Evolutionary conservation across 2,329 filamentous ascomycete species (phyloP).

Genomic region (Arthrobotrys conoides): DNA sequence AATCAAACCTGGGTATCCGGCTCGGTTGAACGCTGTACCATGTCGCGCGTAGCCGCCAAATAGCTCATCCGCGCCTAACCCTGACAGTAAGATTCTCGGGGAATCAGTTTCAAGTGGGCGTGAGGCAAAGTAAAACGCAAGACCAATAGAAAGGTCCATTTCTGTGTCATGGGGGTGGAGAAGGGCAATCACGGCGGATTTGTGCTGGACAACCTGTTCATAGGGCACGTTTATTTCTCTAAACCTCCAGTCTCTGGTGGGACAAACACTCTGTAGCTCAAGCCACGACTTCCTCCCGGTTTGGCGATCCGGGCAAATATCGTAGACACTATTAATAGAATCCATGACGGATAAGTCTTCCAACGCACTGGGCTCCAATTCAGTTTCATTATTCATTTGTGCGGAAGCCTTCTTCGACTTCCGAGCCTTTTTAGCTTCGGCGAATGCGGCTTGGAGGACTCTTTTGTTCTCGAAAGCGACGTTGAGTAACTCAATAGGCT

Average conservation of each 20-base stretch:
- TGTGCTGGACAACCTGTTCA: conserved; percentile 78
- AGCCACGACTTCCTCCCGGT: conserved; percentile 84
- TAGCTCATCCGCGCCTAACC: conserved; percentile 93
- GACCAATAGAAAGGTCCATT: conserved; percentile 97
- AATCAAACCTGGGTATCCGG: conserved; percentile 79
- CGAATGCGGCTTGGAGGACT: conserved; percentile 73
- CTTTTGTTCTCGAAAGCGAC: conserved; percentile 97
- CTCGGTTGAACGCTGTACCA: conserved; percentile 77
- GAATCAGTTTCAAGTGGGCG: conserved; percentile 72
- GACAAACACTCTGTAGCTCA: conserved; percentile 81
- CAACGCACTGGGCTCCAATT: conserved; percentile 59
- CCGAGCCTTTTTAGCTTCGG: conserved; percentile 65
- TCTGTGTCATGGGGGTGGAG: conserved; percentile 97
- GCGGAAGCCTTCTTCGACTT: conserved; percentile 61
- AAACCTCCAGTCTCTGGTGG: conserved; percentile 83
- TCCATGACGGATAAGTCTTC: conserved; percentile 54
- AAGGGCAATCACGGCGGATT: conserved; percentile 78
- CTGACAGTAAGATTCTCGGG: conserved; percentile 85
- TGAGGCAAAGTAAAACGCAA: conserved; percentile 94
- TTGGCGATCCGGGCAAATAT: conserved; percentile 88
- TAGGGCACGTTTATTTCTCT: conserved; percentile 87
- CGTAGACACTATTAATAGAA: conserved; percentile 70
- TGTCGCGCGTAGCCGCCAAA: conserved; percentile 95
- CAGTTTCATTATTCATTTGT: conserved; percentile 35
- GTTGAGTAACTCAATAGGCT: conserved; percentile 89